These are phyloP conservation scores for Rosa hybrid DNA, from an alignment of 331 rosid species.

Conservation along the genomic window DNA sequence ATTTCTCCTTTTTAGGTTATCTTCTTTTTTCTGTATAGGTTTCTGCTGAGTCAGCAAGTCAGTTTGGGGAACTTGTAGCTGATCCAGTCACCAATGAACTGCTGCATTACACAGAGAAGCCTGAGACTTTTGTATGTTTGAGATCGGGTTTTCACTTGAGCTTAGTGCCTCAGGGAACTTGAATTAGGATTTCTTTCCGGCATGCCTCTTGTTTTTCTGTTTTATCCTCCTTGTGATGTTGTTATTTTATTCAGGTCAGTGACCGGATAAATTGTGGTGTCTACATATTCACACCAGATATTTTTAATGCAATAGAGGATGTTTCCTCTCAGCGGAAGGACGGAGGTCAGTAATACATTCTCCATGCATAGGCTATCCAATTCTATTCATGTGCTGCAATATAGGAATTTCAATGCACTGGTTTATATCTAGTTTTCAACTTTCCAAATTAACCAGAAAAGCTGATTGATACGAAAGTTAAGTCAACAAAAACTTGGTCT, in stretches of 20 bases:
- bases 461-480: not conserved
- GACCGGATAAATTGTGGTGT: conserved; percentile 91
- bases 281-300: conserved; percentile 79
- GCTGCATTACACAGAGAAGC: conserved; percentile 94
- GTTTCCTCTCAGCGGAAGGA: conserved; percentile 81
- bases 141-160: not conserved
- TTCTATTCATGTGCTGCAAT: not conserved
- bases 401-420: too few relatives aligned
- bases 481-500: not conserved
- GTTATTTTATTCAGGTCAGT: conserved; percentile 60
- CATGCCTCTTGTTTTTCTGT: conserved; percentile 13
- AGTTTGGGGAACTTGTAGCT: conserved; percentile 91
- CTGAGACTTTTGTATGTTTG: conserved; percentile 86
- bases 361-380: not conserved
- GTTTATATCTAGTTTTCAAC: not conserved
- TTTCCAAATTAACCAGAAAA: not conserved
- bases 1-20: conserved; percentile 15
- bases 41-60: conserved; percentile 78
- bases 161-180: conserved; percentile 13
- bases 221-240: conserved; percentile 21
- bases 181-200: conserved; percentile 8
- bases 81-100: conserved; percentile 87
- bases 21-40: conserved; percentile 47
- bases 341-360: conserved; percentile 51
- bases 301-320: conserved; percentile 72